Base-by-base conservation (phyloP, 1,139 yeast species). In the Protomyces macrosporus region DNA sequence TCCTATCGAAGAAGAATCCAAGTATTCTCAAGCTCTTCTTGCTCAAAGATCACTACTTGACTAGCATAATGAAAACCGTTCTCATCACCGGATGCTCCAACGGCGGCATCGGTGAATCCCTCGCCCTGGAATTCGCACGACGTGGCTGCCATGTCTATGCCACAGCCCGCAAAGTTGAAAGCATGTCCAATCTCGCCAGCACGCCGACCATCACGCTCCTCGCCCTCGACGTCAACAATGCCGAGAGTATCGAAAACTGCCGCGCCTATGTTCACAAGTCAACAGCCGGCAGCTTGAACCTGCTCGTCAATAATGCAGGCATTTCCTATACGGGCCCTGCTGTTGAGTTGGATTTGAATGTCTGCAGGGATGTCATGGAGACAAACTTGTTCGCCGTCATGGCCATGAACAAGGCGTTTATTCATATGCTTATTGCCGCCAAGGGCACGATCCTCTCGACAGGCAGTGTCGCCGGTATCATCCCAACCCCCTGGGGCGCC, bases 61-160 rank as follows among this genome's bases (percentile, higher is more conserved):
- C 23, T 23, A 23, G 23, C 23, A 23, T 23, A 1, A 40, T 32
- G 53, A 55, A 63, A 54, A 75, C 70, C 69, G 90, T 84, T 1
- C 76, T 87, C 53, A 82, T 88, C 39, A 88, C 95, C 0, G 96
- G 95, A 6, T 88, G 89, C 16, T 86, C 93, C 0, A 85, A 91
- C 45, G 64, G 67, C 0, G 96, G 95, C 9, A 88, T 88, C 68
- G 96, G 95, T 3, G 82, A 77, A 71, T 83, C 84, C 16, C 76
- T 86, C 9, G 84, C 91, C 39, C 78, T 81, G 65, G 90, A 86
- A 70, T 78, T 88, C 67, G 85, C 88, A 14, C 73, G 75, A 23
- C 75, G 84, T 65, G 70, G 71, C 53, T 60, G 55, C 63, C 56
- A 45, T 4, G 93, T 88, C 1, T 85, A 79, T 71, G 88, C 88